These are phyloP conservation scores for Heterobasidion parviporum DNA, from an alignment of 1,284 basidiomycete genomes.

Conservation along the genomic window DNA sequence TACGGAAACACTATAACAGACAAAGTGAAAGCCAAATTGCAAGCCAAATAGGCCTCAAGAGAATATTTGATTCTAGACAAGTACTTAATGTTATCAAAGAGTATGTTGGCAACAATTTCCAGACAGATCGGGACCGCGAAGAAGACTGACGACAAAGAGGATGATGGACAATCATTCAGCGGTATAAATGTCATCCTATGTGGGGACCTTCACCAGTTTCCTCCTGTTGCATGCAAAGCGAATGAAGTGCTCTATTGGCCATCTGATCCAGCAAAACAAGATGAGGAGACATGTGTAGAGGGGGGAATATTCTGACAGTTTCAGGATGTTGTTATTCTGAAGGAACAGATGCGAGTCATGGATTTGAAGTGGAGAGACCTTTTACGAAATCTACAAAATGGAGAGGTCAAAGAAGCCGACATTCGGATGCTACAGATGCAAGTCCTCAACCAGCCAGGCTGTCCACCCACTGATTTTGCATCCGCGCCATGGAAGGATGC, in stretches of 20 bases:
- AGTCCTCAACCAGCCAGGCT: slow-evolving; percentile 9
- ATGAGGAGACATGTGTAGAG: slow-evolving; percentile 13
- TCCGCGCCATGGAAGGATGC: slow-evolving; percentile 18
- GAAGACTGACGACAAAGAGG: not conserved
- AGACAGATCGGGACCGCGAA: slow-evolving; percentile 14
- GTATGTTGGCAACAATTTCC: slow-evolving; percentile 20
- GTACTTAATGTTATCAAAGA: slow-evolving; percentile 17
- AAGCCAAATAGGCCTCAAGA: slow-evolving; percentile 13
- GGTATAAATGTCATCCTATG: slow-evolving; percentile 29
- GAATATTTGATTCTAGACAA: slow-evolving; percentile 17
- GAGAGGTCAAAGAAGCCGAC: slow-evolving; percentile 18
- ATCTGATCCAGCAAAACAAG: not conserved
- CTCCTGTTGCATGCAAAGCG: slow-evolving; percentile 19
- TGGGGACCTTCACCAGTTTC: slow-evolving; percentile 34
- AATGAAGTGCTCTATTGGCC: not conserved
- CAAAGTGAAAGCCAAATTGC: slow-evolving; percentile 6
- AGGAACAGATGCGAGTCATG: slow-evolving; percentile 24
- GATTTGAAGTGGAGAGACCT: slow-evolving; percentile 27
- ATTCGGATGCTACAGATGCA: slow-evolving; percentile 20
- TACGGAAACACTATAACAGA: not conserved
- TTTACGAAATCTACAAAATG: slow-evolving; percentile 20
- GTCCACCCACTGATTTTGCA: not conserved
- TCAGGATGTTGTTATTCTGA: slow-evolving; percentile 24
- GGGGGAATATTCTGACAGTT: slow-evolving; percentile 26
- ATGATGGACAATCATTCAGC: slow-evolving; percentile 19